Base-by-base conservation (phyloP, 441 rosid species). In the Euphorbia celastroides region DNA sequence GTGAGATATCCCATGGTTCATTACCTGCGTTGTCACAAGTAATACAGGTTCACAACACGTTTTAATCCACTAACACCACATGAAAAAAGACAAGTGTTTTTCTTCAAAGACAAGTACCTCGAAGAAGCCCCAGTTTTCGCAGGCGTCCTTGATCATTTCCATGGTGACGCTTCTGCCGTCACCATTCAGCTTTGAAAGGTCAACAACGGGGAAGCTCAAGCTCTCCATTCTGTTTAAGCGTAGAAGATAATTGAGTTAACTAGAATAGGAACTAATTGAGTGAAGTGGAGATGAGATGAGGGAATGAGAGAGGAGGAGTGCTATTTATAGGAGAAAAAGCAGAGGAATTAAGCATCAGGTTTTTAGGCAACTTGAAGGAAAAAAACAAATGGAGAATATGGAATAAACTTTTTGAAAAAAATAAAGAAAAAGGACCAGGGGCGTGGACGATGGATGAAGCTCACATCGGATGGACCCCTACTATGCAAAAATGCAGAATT, bases 111-210 rank as follows among this genome's bases (percentile, higher is more conserved):
- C 2, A 1, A 38, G 44, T 75, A 90, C 97, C 97, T 90, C 96
- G 73, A 90, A 88, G 91, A 90, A 90, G 42, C 91, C 97, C 97
- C 97, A 90, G 60, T 86, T 90, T 75, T 85, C 89, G 66, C 97
- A 88, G 70, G 97, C 95, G 71, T 90, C 88, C 25, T 79, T 74
- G 84, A 93, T 90, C 75, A 80, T 77, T 46, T 73, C 83, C 95
- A 88, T 82, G 65, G 79, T 80, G 36, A 74, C 64, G 14, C 68
- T 72, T 75, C 89, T 85, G 76, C 81, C 84, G 64, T 78, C 86
- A 52, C 92, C 92, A 48, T 80, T 75, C 28, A 92, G 79, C 67
- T 82, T 86, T 78, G 72, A 87, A 73, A 90, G 59, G 83, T 74
- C 78, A 71, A 93, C 87, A 26, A 90, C 77, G 2, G 96, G 97